Conservation (phyloP, 2,329 filamentous ascomycete species). For the Diaporthe sp. region DNA sequence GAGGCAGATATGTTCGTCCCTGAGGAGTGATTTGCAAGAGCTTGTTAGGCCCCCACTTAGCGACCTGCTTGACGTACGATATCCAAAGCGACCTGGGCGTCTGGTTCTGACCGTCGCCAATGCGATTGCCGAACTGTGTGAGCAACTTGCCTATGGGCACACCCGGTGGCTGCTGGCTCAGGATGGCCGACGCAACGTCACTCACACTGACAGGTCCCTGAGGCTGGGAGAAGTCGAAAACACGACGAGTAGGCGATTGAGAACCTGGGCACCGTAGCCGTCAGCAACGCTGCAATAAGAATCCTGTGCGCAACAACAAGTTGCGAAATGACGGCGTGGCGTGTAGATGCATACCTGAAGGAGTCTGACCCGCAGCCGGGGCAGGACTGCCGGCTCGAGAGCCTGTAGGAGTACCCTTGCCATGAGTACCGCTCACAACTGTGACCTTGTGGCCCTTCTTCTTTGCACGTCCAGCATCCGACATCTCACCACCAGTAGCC, state of each 20-base stretch:
- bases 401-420: slow-evolving; percentile 67
- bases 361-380: slow-evolving; percentile 47
- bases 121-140: slow-evolving; percentile 66
- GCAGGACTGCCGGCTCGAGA: slow-evolving; percentile 75
- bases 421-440: slow-evolving; percentile 51
- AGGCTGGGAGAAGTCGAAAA: slow-evolving; percentile 36
- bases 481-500: slow-evolving; percentile 77
- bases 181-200: slow-evolving; percentile 66
- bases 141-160: slow-evolving; percentile 69
- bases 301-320: neutral
- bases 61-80: slow-evolving; percentile 68
- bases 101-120: slow-evolving; percentile 65
- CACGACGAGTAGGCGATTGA: slow-evolving; percentile 37
- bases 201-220: slow-evolving; percentile 58
- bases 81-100: slow-evolving; percentile 71
- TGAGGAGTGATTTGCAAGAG: slow-evolving; percentile 54
- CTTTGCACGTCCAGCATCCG: slow-evolving; percentile 67
- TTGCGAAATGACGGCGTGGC: neutral
- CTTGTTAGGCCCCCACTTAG: slow-evolving; percentile 69
- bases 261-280: slow-evolving; percentile 17
- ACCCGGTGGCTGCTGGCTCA: slow-evolving; percentile 64
- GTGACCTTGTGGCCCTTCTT: slow-evolving; percentile 70
- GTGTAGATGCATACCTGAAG: slow-evolving; percentile 53
- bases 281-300: slow-evolving; percentile 4
- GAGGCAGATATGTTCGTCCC: slow-evolving; percentile 13